These are phyloP conservation scores for Cytospora leucostoma DNA, from an alignment of 2,329 filamentous ascomycete species.

Conservation along the genomic window DNA sequence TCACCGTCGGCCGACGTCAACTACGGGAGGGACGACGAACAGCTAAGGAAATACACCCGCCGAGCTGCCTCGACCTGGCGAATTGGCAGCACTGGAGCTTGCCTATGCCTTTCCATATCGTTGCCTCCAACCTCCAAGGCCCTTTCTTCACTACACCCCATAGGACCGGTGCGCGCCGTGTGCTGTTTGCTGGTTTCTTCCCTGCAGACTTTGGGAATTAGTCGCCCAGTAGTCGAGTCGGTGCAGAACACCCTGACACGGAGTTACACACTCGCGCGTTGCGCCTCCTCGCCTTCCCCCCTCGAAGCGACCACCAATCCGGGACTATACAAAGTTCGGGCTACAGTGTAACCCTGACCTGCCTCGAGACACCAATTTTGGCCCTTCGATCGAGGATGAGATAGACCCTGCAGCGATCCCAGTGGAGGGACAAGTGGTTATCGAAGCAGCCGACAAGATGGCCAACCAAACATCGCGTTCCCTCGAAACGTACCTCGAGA, in stretches of 20 bases:
- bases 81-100: not conserved
- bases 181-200: not conserved
- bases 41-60: slow-evolving; percentile 1
- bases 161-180: no score
- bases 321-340: slow-evolving; percentile 1
- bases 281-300: not conserved
- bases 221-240: not conserved
- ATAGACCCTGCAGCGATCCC: slow-evolving; percentile 20
- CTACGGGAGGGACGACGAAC: not conserved
- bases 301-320: not conserved
- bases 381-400: slow-evolving; percentile 23
- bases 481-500: slow-evolving; percentile 55
- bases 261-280: not conserved
- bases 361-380: slow-evolving; percentile 1
- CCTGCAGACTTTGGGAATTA: not conserved
- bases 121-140: not conserved
- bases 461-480: slow-evolving; percentile 45
- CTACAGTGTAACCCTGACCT: slow-evolving; percentile 3
- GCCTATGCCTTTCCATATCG: not conserved
- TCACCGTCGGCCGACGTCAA: slow-evolving; percentile 2
- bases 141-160: no score
- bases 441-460: slow-evolving; percentile 30
- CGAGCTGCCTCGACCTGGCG: not conserved
- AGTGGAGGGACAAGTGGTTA: slow-evolving; percentile 25
- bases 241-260: not conserved